phyloP scores from a whole-genome alignment of 139 green algal genomes.

The Chlorella sorokiniana region DNA sequence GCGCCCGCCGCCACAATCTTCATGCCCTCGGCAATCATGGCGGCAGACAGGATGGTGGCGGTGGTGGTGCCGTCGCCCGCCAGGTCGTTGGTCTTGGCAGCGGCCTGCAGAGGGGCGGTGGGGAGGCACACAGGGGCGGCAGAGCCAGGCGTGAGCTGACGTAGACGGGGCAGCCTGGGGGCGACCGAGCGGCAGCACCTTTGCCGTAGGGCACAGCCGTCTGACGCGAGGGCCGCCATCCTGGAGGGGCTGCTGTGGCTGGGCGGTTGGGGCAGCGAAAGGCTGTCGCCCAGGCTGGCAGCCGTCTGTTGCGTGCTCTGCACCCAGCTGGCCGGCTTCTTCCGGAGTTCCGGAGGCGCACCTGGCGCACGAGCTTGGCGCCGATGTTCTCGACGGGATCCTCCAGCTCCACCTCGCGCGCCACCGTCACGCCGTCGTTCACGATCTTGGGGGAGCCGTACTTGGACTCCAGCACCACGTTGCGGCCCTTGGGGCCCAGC shows the following conservation, averaged over 20 bases:
- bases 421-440: constrained; percentile 98
- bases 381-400: constrained; percentile 99
- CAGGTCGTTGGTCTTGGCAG: constrained; percentile 95
- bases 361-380: constrained; percentile 92
- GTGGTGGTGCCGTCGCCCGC: constrained; percentile 99
- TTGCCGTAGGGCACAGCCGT: no score
- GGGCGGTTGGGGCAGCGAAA: no score
- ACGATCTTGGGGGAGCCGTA: constrained; percentile 99
- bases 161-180: no score
- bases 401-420: constrained; percentile 95
- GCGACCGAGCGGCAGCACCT: no score
- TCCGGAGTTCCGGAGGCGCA: background rate
- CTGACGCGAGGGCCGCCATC: no score
- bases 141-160: no score
- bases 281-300: no score
- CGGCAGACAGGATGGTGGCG: constrained; percentile 95
- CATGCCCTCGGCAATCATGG: constrained; percentile 97
- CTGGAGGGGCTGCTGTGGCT: no score
- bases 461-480: constrained; percentile 99
- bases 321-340: background rate
- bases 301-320: no score
- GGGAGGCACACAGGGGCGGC: background rate
- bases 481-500: constrained; percentile 98
- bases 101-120: constrained; percentile 69
- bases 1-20: constrained; percentile 95